These are phyloP conservation scores for Cryphonectria parasitica DNA, from an alignment of 2,329 filamentous ascomycete genomes.

Conservation along the genomic window DNA sequence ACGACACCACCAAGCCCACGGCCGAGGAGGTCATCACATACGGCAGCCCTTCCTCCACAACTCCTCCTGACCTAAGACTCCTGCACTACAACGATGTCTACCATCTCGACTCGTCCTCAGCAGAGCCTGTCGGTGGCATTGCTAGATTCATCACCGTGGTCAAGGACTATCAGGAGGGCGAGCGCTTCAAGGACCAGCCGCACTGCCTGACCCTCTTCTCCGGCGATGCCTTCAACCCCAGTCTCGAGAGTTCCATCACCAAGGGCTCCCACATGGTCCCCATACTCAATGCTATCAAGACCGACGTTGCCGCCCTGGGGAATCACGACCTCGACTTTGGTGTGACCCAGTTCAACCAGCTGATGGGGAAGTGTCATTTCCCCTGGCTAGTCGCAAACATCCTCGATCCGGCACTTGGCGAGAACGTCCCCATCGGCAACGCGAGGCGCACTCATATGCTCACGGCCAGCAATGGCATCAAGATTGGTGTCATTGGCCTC, in stretches of 20 bases:
- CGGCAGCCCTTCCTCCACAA: conserved; percentile 34
- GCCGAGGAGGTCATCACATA: conserved; percentile 36
- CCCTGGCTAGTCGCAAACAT: conserved; percentile 92
- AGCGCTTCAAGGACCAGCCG: conserved; percentile 65
- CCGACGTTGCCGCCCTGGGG: conserved; percentile 80
- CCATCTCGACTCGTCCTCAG: conserved; percentile 75
- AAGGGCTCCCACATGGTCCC: conserved; percentile 92
- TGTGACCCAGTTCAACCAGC: conserved; percentile 75
- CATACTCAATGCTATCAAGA: conserved; percentile 76
- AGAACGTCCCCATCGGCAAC: conserved; percentile 74
- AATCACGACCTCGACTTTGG: conserved; percentile 96
- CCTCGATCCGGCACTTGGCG: conserved; percentile 79
- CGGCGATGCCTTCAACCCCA: conserved; percentile 91
- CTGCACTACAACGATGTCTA: conserved; percentile 95
- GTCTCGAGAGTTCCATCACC: conserved; percentile 84
- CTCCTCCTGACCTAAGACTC: conserved; percentile 72
- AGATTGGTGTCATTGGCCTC: conserved; percentile 82
- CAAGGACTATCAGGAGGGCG: conserved; percentile 71
- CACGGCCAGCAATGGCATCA: conserved; percentile 80
- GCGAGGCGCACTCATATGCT: conserved; percentile 77
- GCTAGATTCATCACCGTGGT: conserved; percentile 79
- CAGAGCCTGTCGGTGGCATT: conserved; percentile 82
- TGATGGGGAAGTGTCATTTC: conserved; percentile 76
- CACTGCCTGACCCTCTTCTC: conserved; percentile 81
- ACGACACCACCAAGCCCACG: conserved; percentile 23